Base-by-base conservation (phyloP, 2,329 filamentous ascomycete genomes). In the Penicillium sp. region DNA sequence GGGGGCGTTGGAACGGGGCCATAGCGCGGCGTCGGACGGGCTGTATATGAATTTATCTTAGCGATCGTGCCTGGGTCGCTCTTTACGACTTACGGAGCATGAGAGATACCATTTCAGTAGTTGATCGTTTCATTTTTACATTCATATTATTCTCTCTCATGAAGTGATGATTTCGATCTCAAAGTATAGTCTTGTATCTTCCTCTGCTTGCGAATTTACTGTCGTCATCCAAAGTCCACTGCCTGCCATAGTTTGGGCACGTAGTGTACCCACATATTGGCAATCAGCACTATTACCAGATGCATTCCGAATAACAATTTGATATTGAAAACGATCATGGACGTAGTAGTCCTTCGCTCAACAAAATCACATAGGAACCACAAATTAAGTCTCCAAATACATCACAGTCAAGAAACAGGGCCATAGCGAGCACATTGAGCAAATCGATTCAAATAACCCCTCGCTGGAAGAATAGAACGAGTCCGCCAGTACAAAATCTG, bases 21-120 rank as follows among this genome's bases (percentile, higher is more conserved):
- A 63, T 65, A 63, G 63, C 63, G 59, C 62, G 63, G 63, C 60
- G 56, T 49, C 41, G 52, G 45, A 31, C 35, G 42, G 42, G 31
- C 34, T 41, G 17, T 20, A 12, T 41, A 31, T 35, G 43, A 54
- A 39, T 47, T 41, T 15, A 34, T 20, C 25, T 10, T 22, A 39
- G 37, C 34, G 52, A 37, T 14, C 25, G 37, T 37, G 31, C 39
- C 37, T 10, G 20, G 22, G 38, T 53, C 38, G 17, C 50, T 42
- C 17, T 37, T 54, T 54, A 47, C 22, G 25, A 54, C 4, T 41
- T 39, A 41, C 15, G 37, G 52, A 35, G 38, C 5, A 25, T 25
- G 38, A 50, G 39, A 42, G 51, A 54, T 54, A 43, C 37, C 28
- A 45, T 22, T 53, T 37, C 11, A 20, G 10, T 31, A 38, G 12